Evolutionary conservation across 2,329 filamentous ascomycete genomes (phyloP).

Genomic region (Elsinoe batatas): DNA sequence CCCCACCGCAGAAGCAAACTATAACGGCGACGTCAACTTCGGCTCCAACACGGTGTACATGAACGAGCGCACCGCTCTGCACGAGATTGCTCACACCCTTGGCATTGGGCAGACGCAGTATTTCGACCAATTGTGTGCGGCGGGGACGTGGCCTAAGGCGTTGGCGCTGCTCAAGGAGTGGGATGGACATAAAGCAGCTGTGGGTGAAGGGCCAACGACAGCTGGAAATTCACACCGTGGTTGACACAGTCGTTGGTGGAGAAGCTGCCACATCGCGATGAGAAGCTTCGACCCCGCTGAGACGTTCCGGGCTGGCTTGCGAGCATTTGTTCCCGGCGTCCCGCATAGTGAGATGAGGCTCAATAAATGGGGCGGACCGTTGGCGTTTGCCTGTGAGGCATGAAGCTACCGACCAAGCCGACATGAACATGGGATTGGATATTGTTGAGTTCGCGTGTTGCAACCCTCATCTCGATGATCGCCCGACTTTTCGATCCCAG

Average conservation of each 20-base stretch:
- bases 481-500: constrained; percentile 5
- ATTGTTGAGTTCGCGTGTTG: constrained; percentile 1
- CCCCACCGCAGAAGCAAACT: background rate
- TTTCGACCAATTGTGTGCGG: constrained; percentile 11
- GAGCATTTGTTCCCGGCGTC: background rate
- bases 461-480: constrained; percentile 1
- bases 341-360: background rate
- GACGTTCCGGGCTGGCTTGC: background rate
- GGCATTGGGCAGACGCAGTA: constrained; percentile 4
- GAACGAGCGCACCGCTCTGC: constrained; percentile 15
- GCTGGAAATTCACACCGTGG: no score
- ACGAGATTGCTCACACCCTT: constrained; percentile 13
- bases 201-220: no score
- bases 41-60: constrained; percentile 15
- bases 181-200: constrained; percentile 8
- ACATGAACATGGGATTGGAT: background rate
- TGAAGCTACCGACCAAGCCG: background rate
- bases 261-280: background rate
- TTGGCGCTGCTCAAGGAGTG: constrained; percentile 12
- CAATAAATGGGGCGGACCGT: background rate
- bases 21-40: constrained; percentile 9
- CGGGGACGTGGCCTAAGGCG: constrained; percentile 12
- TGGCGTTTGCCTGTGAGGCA: background rate
- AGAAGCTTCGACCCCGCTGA: background rate
- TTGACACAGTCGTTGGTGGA: no score